Conservation (phyloP, 768 basidiomycete genomes). For the Candolleomyces eurysporus region DNA sequence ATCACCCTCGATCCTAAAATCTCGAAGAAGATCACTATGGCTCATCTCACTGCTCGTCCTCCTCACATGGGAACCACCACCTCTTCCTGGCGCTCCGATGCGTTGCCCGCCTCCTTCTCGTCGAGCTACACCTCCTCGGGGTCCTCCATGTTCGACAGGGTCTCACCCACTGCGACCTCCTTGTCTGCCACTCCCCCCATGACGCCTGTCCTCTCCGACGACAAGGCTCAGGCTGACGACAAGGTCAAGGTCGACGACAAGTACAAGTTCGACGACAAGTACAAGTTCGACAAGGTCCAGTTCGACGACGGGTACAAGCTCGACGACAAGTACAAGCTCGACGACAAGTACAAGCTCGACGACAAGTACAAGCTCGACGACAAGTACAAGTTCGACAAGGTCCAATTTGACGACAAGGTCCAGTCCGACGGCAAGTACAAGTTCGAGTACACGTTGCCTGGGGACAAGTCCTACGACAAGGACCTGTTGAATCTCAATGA, state of each 20-base stretch:
- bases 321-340: neutral
- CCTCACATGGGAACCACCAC: neutral
- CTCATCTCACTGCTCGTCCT: neutral
- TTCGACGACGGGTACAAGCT: no score
- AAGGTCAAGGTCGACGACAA: no score
- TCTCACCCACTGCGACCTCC: slow-evolving; percentile 8
- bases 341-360: neutral
- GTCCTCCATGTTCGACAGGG: slow-evolving; percentile 11
- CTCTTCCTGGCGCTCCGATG: neutral
- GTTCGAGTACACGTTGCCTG: neutral
- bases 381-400: neutral
- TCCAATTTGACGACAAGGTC: neutral
- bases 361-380: neutral
- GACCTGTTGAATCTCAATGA: neutral
- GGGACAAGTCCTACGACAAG: neutral
- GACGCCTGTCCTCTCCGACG: slow-evolving; percentile 12
- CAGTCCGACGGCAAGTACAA: neutral
- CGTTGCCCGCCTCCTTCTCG: neutral
- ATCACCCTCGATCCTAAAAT: neutral
- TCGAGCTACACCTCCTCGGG: slow-evolving; percentile 13
- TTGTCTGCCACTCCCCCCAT: slow-evolving; percentile 18
- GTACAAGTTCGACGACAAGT: no score
- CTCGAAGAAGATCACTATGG: neutral
- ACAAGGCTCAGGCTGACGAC: neutral
- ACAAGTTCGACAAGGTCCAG: no score